Base-by-base conservation (phyloP, 2,329 filamentous ascomycete genomes). In the Rutstroemia sp. region DNA sequence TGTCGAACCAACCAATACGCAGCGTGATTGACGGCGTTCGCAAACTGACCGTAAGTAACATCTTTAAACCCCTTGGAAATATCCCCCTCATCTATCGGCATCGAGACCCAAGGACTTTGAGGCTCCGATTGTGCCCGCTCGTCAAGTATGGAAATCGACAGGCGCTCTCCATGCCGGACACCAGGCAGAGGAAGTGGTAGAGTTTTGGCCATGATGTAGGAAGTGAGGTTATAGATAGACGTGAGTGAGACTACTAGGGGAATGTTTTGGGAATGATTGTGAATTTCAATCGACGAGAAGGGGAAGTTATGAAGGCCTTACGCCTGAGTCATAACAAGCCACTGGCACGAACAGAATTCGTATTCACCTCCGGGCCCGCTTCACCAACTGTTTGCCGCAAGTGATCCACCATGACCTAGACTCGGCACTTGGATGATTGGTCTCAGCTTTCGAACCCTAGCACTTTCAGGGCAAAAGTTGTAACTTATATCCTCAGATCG, bases 131-230 rank as follows among this genome's bases (percentile, higher is more conserved):
- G 45, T 14, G 46, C 38, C 19, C 45, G 36, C 36, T 49, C 36
- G 19, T 55, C 52, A 23, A 55, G 45, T 34, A 55, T 40, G 5
- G 45, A 56, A 46, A 56, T 9, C 5, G 25, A 25, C 1, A 56
- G 2, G 27, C 47, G 53, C 25, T 50, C 53, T 44, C 47, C 39
- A 56, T 56, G 47, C 38, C 36, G 38, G 10, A 56, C n/a, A 16
- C 36, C 38, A 44, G 46, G 53, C 16, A 51, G 38, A 42, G 48
- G 48, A 27, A 51, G 36, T 14, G 36, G 9, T 2, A 19, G 36
- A 5, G 48, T 51, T 21, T 42, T 30, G 2, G 36, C 19, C 48
- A 51, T 51, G 48, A 30, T 51, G 17, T 2, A 40, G 38, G 16
- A 40, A 40, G 8, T 17, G 16, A 17, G 38, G 14, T 17, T 40